phyloP scores from a whole-genome alignment of 345 rosid species.

The Pelargonium nanum region DNA sequence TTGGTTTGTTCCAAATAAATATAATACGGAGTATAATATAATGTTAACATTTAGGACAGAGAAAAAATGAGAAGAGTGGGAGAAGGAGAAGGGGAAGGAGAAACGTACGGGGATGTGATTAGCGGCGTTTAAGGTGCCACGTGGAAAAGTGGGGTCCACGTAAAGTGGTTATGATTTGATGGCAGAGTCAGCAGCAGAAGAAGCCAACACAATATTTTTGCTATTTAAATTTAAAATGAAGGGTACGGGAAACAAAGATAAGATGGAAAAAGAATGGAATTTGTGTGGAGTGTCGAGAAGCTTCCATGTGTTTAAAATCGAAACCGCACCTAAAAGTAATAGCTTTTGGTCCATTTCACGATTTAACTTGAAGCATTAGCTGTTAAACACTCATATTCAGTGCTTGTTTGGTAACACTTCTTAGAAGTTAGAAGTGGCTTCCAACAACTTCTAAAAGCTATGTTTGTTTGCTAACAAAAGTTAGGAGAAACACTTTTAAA shows the following conservation, averaged over 20 bases:
- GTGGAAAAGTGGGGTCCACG: slow-evolving; percentile 26
- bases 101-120: slow-evolving; percentile 29
- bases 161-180: background rate
- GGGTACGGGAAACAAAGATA: too few species aligned
- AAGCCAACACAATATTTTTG: too few species aligned
- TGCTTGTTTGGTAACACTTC: too few species aligned
- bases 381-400: too few species aligned
- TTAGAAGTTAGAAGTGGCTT: too few species aligned
- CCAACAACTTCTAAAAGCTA: too few species aligned
- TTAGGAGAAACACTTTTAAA: too few species aligned
- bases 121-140: slow-evolving; percentile 33
- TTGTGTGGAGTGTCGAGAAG: slow-evolving; percentile 3
- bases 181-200: background rate
- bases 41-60: background rate
- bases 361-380: too few species aligned
- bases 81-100: slow-evolving; percentile 2
- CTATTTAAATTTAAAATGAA: background rate
- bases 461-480: too few species aligned
- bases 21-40: background rate
- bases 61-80: background rate
- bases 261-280: background rate
- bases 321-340: too few species aligned
- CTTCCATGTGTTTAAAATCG: slow-evolving; percentile 11
- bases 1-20: background rate
- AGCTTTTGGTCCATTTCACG: too few species aligned